Evolutionary conservation across 208 protist genomes (phyloP), one percentile per base, ranked within the genome.

Genomic region (Novymonas esmeraldas): DNA sequence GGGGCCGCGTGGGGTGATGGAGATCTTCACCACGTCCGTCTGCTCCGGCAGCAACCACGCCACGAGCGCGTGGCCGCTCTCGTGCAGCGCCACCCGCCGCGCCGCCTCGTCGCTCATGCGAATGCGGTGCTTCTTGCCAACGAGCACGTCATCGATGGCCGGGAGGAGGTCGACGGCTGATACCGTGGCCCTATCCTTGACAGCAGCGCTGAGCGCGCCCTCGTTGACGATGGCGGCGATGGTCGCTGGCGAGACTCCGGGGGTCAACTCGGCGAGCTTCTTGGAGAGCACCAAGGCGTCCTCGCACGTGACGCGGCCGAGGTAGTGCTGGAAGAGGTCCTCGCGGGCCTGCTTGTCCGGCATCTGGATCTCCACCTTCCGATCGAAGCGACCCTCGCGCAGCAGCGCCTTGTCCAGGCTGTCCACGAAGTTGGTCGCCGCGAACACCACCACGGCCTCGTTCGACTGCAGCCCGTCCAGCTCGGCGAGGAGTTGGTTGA

Each of bases 401-500:
- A 99, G 64, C 29, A 99, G 88, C 13, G 97, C 98, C 71, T 84
- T 78, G 83, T 99, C 98, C 2, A 99, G 63, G 28, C 94, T 90
- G 62, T 98, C 95, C 41, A 76, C 67, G 45, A 98, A 92, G 83
- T 99, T 99, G 7, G 98, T 99, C 16, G 92, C 97, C 0, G 98
- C 98, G 54, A 99, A 95, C 16, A 99, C 98, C 33, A 99, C 79
- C 22, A 99, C 88, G 28, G 90, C 86, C 45, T 96, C 95, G 55
- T 89, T 86, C 16, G 73, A 71, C 56, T 89, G 70, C 50, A 98
- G 85, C 13, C 98, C 98, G 63, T 99, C 98, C 45, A 99, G 79
- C 78, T 99, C 97, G 16, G 97, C 89, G 10, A 99, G 88, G 7
- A 99, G 91, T 81, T 99, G 97, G 77, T 99, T 99, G 64, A 99